Conservation (phyloP, 2,329 filamentous ascomycete species). For the Verticillium tricorpus region DNA sequence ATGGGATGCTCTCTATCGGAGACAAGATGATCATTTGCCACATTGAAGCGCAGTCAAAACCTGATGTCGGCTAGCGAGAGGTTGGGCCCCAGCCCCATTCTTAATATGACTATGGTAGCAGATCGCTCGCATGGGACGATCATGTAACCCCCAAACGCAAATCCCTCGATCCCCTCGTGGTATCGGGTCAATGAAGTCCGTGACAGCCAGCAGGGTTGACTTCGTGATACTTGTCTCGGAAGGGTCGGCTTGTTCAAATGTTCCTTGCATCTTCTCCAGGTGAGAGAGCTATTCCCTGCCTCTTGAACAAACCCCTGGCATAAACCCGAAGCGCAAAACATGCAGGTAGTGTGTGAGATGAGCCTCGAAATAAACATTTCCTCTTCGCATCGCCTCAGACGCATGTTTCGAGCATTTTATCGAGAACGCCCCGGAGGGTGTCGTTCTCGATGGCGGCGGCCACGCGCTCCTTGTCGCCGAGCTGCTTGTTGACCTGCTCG, state of each 20-base stretch:
- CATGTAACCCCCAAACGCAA: background rate
- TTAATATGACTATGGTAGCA: background rate
- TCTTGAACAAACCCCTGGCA: too few relatives aligned
- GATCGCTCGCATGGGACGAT: background rate
- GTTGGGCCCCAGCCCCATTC: background rate
- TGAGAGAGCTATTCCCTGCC: too few relatives aligned
- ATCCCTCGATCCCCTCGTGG: background rate
- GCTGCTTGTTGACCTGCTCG: conserved; percentile 93
- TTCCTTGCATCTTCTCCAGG: background rate
- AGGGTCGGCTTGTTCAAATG: background rate
- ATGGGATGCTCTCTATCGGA: background rate
- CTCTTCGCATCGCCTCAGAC: conserved; percentile 35
- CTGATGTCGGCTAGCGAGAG: background rate
- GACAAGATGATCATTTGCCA: background rate
- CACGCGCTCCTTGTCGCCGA: conserved; percentile 94
- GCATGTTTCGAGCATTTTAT: conserved; percentile 91
- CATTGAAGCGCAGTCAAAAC: background rate
- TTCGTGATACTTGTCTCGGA: background rate
- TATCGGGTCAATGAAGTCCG: background rate
- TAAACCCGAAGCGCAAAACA: background rate
- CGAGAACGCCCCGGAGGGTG: conserved; percentile 78
- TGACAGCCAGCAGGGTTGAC: background rate
- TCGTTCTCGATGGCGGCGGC: conserved; percentile 93
- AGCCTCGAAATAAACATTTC: background rate
- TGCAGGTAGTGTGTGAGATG: background rate